These are phyloP conservation scores for Trichosporon sp. DNA, from an alignment of 1,284 basidiomycete genomes.

Conservation along the genomic window DNA sequence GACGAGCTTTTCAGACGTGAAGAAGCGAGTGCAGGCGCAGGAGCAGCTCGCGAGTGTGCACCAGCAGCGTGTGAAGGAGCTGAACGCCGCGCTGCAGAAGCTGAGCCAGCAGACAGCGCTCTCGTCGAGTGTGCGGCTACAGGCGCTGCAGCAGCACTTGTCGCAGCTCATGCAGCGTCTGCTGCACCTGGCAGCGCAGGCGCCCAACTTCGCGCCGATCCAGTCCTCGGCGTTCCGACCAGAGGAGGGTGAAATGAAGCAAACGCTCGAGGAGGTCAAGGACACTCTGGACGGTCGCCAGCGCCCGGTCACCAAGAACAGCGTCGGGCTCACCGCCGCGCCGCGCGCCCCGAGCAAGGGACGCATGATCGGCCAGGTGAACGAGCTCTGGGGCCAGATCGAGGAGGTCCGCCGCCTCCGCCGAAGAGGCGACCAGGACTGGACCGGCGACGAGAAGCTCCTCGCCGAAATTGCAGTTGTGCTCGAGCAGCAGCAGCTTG, in stretches of 20 bases:
- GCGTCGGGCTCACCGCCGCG: constrained; percentile 17
- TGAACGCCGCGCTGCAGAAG: constrained; percentile 61
- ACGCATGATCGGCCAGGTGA: constrained; percentile 59
- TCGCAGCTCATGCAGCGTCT: constrained; percentile 70
- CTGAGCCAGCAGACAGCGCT: constrained; percentile 65
- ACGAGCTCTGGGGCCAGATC: constrained; percentile 78
- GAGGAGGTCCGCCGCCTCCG: constrained; percentile 60
- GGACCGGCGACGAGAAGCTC: constrained; percentile 80
- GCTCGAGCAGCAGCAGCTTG: constrained; percentile 70
- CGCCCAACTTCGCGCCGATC: constrained; percentile 73
- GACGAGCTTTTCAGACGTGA: constrained; percentile 74
- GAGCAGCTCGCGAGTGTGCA: constrained; percentile 64
- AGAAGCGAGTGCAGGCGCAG: constrained; percentile 74
- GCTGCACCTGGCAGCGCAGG: constrained; percentile 65
- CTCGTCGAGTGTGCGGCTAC: constrained; percentile 65
- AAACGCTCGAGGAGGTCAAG: constrained; percentile 67
- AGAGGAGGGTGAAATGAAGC: constrained; percentile 70
- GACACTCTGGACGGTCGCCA: constrained; percentile 61
- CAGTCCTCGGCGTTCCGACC: constrained; percentile 72
- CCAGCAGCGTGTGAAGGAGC: constrained; percentile 66
- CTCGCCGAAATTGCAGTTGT: constrained; percentile 71
- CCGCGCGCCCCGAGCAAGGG: constrained; percentile 46
- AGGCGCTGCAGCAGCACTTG: constrained; percentile 63
- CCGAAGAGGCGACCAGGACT: constrained; percentile 55
- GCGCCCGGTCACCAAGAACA: constrained; percentile 6